Conservation (phyloP, 768 basidiomycete species). For the Psilocybe cyanescens region DNA sequence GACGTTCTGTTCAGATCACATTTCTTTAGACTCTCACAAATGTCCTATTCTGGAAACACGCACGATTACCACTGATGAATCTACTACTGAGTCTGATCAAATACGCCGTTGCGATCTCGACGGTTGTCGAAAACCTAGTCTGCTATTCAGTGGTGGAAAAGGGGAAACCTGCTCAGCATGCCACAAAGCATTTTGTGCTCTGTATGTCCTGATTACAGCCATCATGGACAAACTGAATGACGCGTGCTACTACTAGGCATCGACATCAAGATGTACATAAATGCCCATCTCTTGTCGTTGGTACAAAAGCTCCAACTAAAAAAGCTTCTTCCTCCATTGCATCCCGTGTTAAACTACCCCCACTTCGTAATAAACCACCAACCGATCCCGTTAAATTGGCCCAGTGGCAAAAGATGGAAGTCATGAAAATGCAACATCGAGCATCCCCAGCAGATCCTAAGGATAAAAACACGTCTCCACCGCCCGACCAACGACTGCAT, state of each 20-base stretch:
- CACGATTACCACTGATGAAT: constrained; percentile 6
- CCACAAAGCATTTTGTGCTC: constrained; percentile 61
- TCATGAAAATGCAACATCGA: constrained; percentile 77
- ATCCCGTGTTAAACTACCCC: constrained; percentile 9
- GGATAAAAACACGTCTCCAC: constrained; percentile 48
- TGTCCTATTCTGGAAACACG: constrained; percentile 40
- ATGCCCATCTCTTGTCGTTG: constrained; percentile 40
- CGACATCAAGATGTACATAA: constrained; percentile 66
- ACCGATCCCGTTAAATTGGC: constrained; percentile 58
- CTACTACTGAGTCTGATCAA: constrained; percentile 24
- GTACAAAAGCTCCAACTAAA: constrained; percentile 19
- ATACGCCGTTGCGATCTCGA: constrained; percentile 53
- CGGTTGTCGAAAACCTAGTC: constrained; percentile 58
- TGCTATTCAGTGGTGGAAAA: constrained; percentile 41
- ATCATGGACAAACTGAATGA: constrained; percentile 10
- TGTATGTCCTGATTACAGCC: constrained; percentile 39
- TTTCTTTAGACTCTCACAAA: constrained; percentile 58
- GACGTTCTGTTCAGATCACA: constrained; percentile 69
- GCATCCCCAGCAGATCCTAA: constrained; percentile 67
- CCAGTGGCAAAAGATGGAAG: constrained; percentile 58
- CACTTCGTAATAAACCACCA: constrained; percentile 36
- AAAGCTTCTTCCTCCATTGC: not conserved
- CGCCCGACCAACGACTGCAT: constrained; percentile 62
- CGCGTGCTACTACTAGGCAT: constrained; percentile 49
- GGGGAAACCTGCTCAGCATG: constrained; percentile 54